Base-by-base conservation (phyloP, 192 early-diverging fungal species). In the Cladochytrium replicatum region DNA sequence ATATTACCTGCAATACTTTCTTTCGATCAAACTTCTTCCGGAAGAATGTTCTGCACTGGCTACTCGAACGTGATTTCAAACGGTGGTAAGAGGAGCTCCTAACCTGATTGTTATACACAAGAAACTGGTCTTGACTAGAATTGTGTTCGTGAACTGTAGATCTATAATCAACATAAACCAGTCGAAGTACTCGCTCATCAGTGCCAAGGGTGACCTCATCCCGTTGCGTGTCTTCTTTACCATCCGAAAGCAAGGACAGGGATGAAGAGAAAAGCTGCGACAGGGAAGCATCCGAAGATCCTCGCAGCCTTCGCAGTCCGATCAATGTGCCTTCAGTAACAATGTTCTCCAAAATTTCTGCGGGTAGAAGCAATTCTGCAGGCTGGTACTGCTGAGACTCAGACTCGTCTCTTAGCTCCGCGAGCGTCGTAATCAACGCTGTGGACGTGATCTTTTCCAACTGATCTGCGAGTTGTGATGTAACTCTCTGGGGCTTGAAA, bases 31-130 rank as follows among this genome's bases (percentile, higher is more conserved):
- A 74, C 71, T 7, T 57, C 54, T 34, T 60, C 55, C 7, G 70
- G 70, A 26, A 76, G 54, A 15, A 76, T 72, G 40, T 74, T 73
- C 28, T 66, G 57, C 60, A 76, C 43, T 52, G 62, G 61, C 41
- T 76, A 69, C 6, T 50, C 43, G 11, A 44, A 41, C 8, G 54
- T 61, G n/a, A 49, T 38, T 19, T 70, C 74, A 32, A 38, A 6
- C 23, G 31, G 9, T 15, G 9, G 19, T 13, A 63, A 21, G 13
- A n/a, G 5, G 19, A 21, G 23, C 1, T n/a, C 1, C 15, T n/a
- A 41, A 74, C 72, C 53, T 76, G 67, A 57, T 69, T 76, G 45
- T 76, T 65, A 31, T 69, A 76, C 2, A 76, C 74, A 4, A 76
- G 34, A 71, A 76, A 52, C 73, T 69, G 2, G 74, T 76, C 46